Evolutionary conservation across 306 rosid species (phyloP).

Genomic region (Gastrolobium villosum): DNA sequence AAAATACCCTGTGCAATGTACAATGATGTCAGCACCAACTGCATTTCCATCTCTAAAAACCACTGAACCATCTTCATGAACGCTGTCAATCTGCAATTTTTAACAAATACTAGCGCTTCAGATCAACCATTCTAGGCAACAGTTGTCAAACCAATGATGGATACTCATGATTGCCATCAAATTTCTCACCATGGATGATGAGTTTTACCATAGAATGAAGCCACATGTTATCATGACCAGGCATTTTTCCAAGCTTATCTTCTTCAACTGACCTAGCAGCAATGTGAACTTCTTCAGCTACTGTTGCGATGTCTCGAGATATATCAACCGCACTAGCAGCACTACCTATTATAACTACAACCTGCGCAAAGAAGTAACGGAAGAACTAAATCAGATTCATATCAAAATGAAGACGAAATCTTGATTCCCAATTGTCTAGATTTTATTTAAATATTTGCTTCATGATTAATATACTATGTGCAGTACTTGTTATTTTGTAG

Average conservation of each 20-base stretch:
- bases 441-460: background rate
- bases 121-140: slow-evolving; percentile 3
- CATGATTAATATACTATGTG: no score
- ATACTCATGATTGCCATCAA: slow-evolving; percentile 46
- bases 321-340: slow-evolving; percentile 80
- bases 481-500: no score
- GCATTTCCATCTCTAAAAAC: slow-evolving; percentile 66
- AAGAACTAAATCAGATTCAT: background rate
- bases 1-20: slow-evolving; percentile 87
- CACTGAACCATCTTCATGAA: slow-evolving; percentile 70
- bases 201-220: slow-evolving; percentile 84
- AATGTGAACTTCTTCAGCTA: slow-evolving; percentile 87
- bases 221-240: slow-evolving; percentile 71
- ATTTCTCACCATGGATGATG: slow-evolving; percentile 53
- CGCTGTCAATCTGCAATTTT: slow-evolving; percentile 69
- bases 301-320: slow-evolving; percentile 69
- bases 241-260: slow-evolving; percentile 53
- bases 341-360: slow-evolving; percentile 75
- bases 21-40: slow-evolving; percentile 67
- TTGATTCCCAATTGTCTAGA: background rate
- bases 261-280: slow-evolving; percentile 62
- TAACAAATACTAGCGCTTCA: slow-evolving; percentile 10
- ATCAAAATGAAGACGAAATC: background rate
- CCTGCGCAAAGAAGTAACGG: slow-evolving; percentile 51
- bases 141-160: background rate